phyloP scores from a whole-genome alignment of 2,329 filamentous ascomycete species.

The Neofusicoccum ribis region DNA sequence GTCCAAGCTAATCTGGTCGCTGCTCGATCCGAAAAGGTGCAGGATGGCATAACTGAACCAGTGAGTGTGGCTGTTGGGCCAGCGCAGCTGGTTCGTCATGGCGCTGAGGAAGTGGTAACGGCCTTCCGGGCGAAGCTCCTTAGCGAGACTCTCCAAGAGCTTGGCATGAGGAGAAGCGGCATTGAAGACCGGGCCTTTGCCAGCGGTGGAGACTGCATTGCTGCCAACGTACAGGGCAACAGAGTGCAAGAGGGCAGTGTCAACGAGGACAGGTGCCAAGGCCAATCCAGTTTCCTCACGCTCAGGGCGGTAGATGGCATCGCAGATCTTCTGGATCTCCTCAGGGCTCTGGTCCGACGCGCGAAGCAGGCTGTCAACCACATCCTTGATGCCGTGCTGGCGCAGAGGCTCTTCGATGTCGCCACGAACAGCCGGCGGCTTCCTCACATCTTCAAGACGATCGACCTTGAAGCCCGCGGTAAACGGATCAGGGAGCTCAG shows the following conservation, averaged over 20 bases:
- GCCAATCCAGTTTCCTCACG: conserved; percentile 64
- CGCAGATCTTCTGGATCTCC: conserved; percentile 72
- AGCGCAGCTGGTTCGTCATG: conserved; percentile 89
- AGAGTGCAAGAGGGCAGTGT: conserved; percentile 73
- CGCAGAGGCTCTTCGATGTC: conserved; percentile 58
- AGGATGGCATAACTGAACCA: conserved; percentile 88
- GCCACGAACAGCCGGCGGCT: conserved; percentile 64
- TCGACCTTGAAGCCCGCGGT: conserved; percentile 75
- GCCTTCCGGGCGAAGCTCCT: conserved; percentile 72
- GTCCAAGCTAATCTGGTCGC: conserved; percentile 69
- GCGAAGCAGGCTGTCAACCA: conserved; percentile 54
- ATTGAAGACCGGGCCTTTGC: conserved; percentile 65
- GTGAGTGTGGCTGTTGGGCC: conserved; percentile 83
- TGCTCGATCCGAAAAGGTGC: conserved; percentile 68
- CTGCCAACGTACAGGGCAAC: conserved; percentile 81
- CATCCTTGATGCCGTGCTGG: conserved; percentile 53
- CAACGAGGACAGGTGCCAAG: conserved; percentile 66
- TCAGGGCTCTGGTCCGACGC: conserved; percentile 65
- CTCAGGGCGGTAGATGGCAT: conserved; percentile 65
- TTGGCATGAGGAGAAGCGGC: conserved; percentile 66
- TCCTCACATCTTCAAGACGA: conserved; percentile 70
- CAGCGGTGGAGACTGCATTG: conserved; percentile 63
- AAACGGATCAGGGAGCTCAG: conserved; percentile 73
- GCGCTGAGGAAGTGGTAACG: conserved; percentile 82
- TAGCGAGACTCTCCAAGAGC: conserved; percentile 73